Conservation (phyloP, 768 basidiomycete species). For the Mrakia gelida region DNA sequence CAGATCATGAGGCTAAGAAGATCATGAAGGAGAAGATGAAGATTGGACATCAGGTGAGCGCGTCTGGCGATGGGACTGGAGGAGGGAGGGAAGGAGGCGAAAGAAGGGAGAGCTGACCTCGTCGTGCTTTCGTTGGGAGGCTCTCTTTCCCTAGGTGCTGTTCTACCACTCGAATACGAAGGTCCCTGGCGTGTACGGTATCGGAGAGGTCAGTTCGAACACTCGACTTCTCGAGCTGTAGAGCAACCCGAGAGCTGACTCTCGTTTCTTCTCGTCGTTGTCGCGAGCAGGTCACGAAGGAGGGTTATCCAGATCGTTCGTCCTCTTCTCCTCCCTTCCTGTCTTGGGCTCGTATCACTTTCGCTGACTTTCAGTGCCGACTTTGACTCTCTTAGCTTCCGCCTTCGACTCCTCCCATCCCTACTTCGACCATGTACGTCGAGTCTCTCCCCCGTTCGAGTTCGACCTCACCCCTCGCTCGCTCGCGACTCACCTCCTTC, state of each 20-base stretch:
- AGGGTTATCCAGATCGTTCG: not conserved
- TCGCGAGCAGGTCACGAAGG: not conserved
- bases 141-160: not conserved
- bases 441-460: not conserved
- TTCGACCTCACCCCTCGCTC: not conserved
- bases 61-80: no score
- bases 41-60: not conserved
- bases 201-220: not conserved
- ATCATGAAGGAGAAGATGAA: conserved; percentile 8
- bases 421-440: not conserved
- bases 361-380: not conserved
- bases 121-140: no score
- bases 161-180: not conserved
- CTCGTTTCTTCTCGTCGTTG: not conserved
- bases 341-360: not conserved
- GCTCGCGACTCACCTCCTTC: not conserved
- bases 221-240: not conserved
- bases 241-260: not conserved
- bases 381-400: not conserved
- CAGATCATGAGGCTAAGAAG: not conserved
- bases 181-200: not conserved
- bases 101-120: not conserved
- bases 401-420: not conserved
- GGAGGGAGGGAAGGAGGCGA: not conserved
- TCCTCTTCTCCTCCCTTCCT: not conserved